These are phyloP conservation scores for Coprinopsis strossmayeri DNA, from an alignment of 768 basidiomycete species.

Conservation along the genomic window DNA sequence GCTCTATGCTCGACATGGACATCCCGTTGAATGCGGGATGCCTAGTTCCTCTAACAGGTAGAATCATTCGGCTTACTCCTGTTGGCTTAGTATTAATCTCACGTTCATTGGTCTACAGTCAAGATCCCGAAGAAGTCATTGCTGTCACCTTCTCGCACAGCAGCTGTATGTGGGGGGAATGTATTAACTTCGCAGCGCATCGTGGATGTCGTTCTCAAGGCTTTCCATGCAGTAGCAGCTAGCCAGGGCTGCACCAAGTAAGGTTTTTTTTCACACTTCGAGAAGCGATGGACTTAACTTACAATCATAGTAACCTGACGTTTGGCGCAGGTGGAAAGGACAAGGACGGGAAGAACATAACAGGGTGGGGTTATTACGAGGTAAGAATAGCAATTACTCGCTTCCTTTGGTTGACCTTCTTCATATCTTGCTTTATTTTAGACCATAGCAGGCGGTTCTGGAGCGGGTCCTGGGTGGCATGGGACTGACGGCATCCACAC, in stretches of 20 bases:
- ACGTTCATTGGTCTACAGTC: slow-evolving; percentile 34
- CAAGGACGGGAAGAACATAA: slow-evolving; percentile 62
- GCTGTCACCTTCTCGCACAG: slow-evolving; percentile 75
- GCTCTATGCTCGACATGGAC: slow-evolving; percentile 77
- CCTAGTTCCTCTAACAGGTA: slow-evolving; percentile 77
- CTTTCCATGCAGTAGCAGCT: slow-evolving; percentile 87
- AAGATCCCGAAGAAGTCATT: slow-evolving; percentile 75
- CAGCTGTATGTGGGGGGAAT: slow-evolving; percentile 91
- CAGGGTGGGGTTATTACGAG: slow-evolving; percentile 91
- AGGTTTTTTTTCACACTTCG: slow-evolving; percentile 17
- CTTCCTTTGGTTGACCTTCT: background rate
- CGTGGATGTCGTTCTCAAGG: slow-evolving; percentile 89
- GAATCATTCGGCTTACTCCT: slow-evolving; percentile 4
- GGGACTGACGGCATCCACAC: slow-evolving; percentile 93
- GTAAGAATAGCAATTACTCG: slow-evolving; percentile 24
- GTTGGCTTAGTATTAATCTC: background rate
- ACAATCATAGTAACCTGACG: slow-evolving; percentile 63
- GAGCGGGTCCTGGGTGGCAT: slow-evolving; percentile 85
- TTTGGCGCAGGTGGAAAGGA: slow-evolving; percentile 89
- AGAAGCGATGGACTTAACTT: slow-evolving; percentile 1
- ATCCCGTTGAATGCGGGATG: slow-evolving; percentile 95
- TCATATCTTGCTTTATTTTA: slow-evolving; percentile 22
- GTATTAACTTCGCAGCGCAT: slow-evolving; percentile 90
- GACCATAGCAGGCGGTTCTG: slow-evolving; percentile 94
- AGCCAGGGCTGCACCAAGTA: slow-evolving; percentile 94